Base-by-base conservation (phyloP, 2,329 filamentous ascomycete genomes). In the Colletotrichum horii region DNA sequence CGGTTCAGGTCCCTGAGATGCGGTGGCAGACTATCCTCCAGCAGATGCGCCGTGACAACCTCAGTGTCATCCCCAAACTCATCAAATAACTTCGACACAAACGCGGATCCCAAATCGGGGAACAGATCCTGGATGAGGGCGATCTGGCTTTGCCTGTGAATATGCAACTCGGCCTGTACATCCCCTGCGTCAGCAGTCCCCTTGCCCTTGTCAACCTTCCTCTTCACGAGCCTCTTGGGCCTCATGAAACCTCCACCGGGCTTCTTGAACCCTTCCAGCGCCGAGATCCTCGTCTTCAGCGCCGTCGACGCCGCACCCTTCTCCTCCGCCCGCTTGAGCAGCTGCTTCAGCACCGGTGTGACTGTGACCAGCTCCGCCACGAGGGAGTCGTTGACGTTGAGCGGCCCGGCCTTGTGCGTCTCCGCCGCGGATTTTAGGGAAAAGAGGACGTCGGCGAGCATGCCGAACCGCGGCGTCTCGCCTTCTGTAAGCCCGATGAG, bases 41-140 rank as follows among this genome's bases (percentile, higher is more conserved):
- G 90, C 6, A 98, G 88, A 82, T 96, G 94, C 7, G 94, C 91
- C 76, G 97, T 93, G 43, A 97, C 93, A 82, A 93, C 90, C 83
- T 98, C 96, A 0, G 93, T 90, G 80, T 96, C 89, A 78, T 97
- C 93, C 60, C 87, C 85, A 82, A 97, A 98, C 81, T 95, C 92
- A 79, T 96, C 94, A 28, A 98, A 88, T 12, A 98, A 89, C 79
- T 91, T 94, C 22, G 94, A 89, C 19, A 98, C 88, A 81, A 98
- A 98, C 0, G 90, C 94, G 6, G 94, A 93, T 7, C 96, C 96
- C 12, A 98, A 87, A 77, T 98, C 92, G 0, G 96, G 95, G 81
- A 98, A 98, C 0, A 98, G 88, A 81, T 99, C 96, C 81, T 98
- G 96, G n/a, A 99, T 90, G 82, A 97, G 95, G 1, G 94, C 94